Percentiles rank a stretch among this genome's conserved stretches.
These are phyloP conservation scores for Malania oleifera DNA, from an alignment of 164 flowering plant genomes.

Conservation along the genomic window DNA sequence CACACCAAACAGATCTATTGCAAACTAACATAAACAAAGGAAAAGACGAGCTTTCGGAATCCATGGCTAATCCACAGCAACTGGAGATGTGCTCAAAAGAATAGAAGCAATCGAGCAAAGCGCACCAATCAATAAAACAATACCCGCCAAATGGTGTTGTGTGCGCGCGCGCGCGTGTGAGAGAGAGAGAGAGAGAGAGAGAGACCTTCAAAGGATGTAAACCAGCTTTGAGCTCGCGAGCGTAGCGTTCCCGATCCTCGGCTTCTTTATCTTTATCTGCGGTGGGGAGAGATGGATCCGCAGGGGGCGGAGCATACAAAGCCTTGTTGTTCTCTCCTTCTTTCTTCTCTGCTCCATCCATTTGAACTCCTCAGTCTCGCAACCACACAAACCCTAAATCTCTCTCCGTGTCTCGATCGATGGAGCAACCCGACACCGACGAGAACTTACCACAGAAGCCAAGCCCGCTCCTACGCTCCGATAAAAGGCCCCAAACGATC, in stretches of 20 bases:
- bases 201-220: conserved; percentile 90
- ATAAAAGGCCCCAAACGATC: too few relatives aligned
- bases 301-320: conserved; percentile 6
- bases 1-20: too few relatives aligned
- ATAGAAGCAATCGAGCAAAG: neutral
- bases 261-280: conserved; percentile 26
- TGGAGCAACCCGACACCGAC: too few relatives aligned
- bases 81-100: neutral
- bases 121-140: neutral
- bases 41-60: neutral
- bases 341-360: conserved; percentile 41
- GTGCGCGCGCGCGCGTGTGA: neutral
- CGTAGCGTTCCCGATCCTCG: conserved; percentile 54
- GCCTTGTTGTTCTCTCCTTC: conserved; percentile 14
- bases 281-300: neutral
- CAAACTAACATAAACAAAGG: neutral
- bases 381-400: neutral
- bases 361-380: neutral
- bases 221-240: conserved; percentile 78
- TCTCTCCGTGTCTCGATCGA: too few relatives aligned
- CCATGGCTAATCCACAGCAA: neutral
- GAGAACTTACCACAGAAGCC: too few relatives aligned
- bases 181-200: conserved; percentile 3
- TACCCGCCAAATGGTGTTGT: too few relatives aligned
- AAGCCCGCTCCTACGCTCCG: too few relatives aligned